Evolutionary conservation across 768 basidiomycete species (phyloP).

Genomic region (Trametes coccinea): DNA sequence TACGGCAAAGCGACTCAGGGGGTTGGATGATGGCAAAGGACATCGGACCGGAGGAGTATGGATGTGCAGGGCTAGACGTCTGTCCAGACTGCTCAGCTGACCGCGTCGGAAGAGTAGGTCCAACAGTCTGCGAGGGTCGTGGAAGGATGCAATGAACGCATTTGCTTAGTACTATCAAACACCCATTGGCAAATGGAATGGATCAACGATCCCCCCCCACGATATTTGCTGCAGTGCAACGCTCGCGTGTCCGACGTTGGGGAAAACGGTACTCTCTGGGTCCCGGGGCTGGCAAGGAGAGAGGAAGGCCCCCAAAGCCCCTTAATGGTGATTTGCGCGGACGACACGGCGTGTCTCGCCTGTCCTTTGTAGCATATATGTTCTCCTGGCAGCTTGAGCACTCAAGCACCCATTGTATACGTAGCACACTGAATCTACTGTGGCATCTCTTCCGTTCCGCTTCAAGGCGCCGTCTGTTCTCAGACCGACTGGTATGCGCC

Average conservation of each 20-base stretch:
- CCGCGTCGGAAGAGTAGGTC: too few species aligned
- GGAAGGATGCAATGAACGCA: too few species aligned
- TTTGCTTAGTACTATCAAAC: too few species aligned
- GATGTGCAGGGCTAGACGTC: too few species aligned
- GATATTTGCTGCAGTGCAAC: neutral
- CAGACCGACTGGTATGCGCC: slow-evolving; percentile 38
- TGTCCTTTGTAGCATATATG: slow-evolving; percentile 17
- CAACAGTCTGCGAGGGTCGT: too few species aligned
- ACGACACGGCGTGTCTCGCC: too few species aligned
- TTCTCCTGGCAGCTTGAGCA: neutral
- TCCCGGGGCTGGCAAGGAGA: neutral
- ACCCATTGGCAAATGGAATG: too few species aligned
- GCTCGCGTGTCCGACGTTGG: neutral
- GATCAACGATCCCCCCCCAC: slow-evolving; percentile 5
- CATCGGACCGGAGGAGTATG: too few species aligned
- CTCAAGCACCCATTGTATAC: slow-evolving; percentile 11
- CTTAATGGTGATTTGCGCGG: neutral
- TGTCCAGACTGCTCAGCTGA: too few species aligned
- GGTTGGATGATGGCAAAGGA: too few species aligned
- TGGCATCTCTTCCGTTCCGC: neutral
- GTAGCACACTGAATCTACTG: slow-evolving; percentile 6
- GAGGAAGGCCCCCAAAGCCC: neutral
- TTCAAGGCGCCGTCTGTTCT: neutral
- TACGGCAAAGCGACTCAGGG: too few species aligned
- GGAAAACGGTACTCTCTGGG: neutral